Percentiles rank a stretch among this genome's conserved stretches.
Evolutionary conservation across 1,139 yeast genomes (phyloP).

Genomic region (Kodamaea sp.): DNA sequence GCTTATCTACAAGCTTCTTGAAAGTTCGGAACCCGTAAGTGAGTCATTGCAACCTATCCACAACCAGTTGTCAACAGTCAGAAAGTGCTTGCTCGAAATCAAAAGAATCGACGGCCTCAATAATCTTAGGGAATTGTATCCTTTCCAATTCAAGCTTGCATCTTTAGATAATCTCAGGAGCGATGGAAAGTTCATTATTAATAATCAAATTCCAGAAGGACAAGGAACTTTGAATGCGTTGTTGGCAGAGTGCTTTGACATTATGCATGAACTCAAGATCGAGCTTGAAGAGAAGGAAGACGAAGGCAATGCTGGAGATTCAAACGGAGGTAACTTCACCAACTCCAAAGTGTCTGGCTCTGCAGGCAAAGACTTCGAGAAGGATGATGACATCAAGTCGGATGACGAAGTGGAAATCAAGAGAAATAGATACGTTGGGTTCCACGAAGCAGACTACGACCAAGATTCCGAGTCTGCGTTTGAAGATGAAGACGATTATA

Average conservation of each 20-base stretch:
- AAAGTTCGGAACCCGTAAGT: constrained; percentile 91
- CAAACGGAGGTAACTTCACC: constrained; percentile 18
- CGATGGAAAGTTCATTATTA: constrained; percentile 90
- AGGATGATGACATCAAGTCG: constrained; percentile 31
- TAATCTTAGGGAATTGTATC: constrained; percentile 84
- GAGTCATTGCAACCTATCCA: constrained; percentile 92
- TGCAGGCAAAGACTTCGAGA: constrained; percentile 11
- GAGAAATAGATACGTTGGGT: constrained; percentile 45
- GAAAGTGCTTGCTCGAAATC: constrained; percentile 84
- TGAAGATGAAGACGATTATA: constrained; percentile 29
- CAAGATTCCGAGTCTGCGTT: constrained; percentile 38
- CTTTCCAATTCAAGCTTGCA: constrained; percentile 91
- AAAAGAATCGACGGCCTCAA: constrained; percentile 91
- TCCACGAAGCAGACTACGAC: constrained; percentile 51
- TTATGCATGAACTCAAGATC: constrained; percentile 83
- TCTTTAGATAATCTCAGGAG: constrained; percentile 80
- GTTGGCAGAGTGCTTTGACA: constrained; percentile 92
- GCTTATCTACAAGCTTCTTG: constrained; percentile 80
- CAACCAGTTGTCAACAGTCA: constrained; percentile 87
- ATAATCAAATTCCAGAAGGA: constrained; percentile 91
- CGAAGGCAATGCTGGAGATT: constrained; percentile 16
- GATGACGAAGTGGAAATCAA: constrained; percentile 48
- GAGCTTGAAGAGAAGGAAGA: constrained; percentile 76
- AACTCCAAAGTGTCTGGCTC: constrained; percentile 11
- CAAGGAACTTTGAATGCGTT: constrained; percentile 91